Percentiles rank a stretch among this genome's conserved stretches.
Conservation (phyloP, 345 rosid genomes). For the Eutrema heterophyllum region DNA sequence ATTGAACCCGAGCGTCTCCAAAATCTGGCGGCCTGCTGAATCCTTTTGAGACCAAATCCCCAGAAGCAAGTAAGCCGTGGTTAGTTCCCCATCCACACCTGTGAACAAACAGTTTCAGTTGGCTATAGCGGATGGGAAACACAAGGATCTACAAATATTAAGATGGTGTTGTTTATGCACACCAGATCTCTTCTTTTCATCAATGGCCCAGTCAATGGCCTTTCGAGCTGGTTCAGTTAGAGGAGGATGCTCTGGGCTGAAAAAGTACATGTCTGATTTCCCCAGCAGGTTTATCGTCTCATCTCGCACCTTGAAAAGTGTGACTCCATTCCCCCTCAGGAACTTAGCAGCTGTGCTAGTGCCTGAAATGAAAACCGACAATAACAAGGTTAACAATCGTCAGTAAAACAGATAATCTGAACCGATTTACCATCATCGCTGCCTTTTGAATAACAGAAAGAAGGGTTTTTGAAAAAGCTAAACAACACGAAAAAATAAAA, state of each 20-base stretch:
- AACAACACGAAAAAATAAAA: not conserved
- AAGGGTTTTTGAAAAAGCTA: not conserved
- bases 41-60: constrained; percentile 79
- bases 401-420: not conserved
- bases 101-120: constrained; percentile 12
- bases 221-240: constrained; percentile 76
- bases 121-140: not conserved
- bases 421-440: not conserved
- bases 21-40: constrained; percentile 70
- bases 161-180: constrained; percentile 2
- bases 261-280: constrained; percentile 65
- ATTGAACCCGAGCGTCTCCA: constrained; percentile 61
- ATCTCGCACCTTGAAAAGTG: constrained; percentile 65
- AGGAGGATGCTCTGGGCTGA: constrained; percentile 85
- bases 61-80: constrained; percentile 63
- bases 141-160: not conserved
- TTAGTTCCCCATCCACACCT: constrained; percentile 79
- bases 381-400: not conserved
- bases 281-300: constrained; percentile 72
- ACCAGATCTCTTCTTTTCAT: constrained; percentile 90
- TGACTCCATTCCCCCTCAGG: constrained; percentile 73
- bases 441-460: not conserved
- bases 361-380: constrained; percentile 37
- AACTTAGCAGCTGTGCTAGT: constrained; percentile 84
- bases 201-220: constrained; percentile 84